A percentile compares a stretch with the other conserved stretches of the same genome.
These are phyloP conservation scores for Calonectria naviculata DNA, from an alignment of 2,329 filamentous ascomycete genomes.

Conservation along the genomic window DNA sequence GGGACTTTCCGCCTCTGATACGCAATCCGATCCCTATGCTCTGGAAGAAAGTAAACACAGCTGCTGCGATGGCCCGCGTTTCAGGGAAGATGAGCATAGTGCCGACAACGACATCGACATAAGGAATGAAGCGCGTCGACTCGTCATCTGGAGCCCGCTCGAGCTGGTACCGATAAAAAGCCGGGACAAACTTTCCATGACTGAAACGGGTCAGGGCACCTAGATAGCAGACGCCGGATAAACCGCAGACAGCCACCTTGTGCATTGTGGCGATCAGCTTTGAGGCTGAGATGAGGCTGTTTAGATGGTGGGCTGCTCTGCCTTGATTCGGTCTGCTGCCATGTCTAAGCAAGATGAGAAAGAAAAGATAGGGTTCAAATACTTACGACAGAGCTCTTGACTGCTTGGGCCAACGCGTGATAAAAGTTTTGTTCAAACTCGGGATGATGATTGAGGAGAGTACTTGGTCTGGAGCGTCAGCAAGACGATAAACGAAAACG, in stretches of 20 bases:
- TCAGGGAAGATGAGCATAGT: neutral
- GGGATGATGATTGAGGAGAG: no score
- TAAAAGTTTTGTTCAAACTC: no score
- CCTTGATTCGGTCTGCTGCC: neutral
- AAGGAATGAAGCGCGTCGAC: neutral
- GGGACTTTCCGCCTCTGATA: neutral
- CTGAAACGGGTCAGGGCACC: constrained; percentile 2
- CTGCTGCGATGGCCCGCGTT: neutral
- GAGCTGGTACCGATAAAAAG: neutral
- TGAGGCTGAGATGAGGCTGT: no score
- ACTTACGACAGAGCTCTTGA: no score
- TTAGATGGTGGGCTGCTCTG: neutral
- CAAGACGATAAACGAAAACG: no score
- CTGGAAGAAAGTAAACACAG: neutral
- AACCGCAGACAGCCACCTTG: neutral
- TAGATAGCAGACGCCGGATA: neutral
- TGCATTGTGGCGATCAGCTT: neutral
- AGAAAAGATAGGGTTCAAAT: no score
- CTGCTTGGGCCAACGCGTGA: no score
- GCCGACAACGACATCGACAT: neutral
- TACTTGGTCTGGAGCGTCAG: no score
- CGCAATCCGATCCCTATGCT: neutral
- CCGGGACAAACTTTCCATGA: neutral
- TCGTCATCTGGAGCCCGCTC: constrained; percentile 3
- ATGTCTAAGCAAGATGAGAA: no score